A percentile compares a stretch with the other conserved stretches of the same genome.
These are phyloP conservation scores for Fusarium praegraminearum DNA, from an alignment of 2,329 filamentous ascomycete genomes.

Conservation along the genomic window DNA sequence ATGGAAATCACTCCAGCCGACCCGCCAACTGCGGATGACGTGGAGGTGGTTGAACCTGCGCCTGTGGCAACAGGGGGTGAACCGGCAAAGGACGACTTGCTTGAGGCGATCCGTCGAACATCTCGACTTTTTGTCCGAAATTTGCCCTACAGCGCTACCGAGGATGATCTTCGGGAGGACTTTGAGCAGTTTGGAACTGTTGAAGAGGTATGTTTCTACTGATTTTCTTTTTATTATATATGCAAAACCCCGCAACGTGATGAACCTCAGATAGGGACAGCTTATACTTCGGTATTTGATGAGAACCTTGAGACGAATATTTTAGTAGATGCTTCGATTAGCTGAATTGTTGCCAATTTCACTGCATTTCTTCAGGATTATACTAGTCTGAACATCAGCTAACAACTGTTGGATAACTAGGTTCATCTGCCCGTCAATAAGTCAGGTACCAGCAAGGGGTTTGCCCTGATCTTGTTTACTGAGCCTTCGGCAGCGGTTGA, in stretches of 20 bases:
- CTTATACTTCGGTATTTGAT: slow-evolving; percentile 95
- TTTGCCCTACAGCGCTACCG: slow-evolving; percentile 81
- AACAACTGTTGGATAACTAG: slow-evolving; percentile 62
- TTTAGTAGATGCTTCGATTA: slow-evolving; percentile 99
- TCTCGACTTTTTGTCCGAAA: slow-evolving; percentile 90
- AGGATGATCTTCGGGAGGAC: slow-evolving; percentile 78
- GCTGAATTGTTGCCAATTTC: slow-evolving; percentile 68
- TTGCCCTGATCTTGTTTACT: slow-evolving; percentile 85
- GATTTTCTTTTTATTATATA: slow-evolving; percentile 27
- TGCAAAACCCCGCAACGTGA: slow-evolving; percentile 69
- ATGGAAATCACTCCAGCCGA: slow-evolving; percentile 30
- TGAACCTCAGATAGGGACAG: slow-evolving; percentile 99
- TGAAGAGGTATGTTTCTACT: slow-evolving; percentile 80
- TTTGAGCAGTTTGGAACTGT: slow-evolving; percentile 81
- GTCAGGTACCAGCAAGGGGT: slow-evolving; percentile 84
- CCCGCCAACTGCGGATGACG: slow-evolving; percentile 31
- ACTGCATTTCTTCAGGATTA: slow-evolving; percentile 38
- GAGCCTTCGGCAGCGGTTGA: slow-evolving; percentile 78
- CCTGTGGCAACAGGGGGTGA: slow-evolving; percentile 43
- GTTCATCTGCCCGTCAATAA: slow-evolving; percentile 85
- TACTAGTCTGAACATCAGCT: slow-evolving; percentile 42
- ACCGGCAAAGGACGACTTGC: slow-evolving; percentile 45
- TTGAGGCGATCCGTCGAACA: slow-evolving; percentile 71
- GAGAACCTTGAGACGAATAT: slow-evolving; percentile 89
- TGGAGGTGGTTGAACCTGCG: slow-evolving; percentile 45